Conservation (phyloP, 768 basidiomycete species). For the Tricholomella constricta region DNA sequence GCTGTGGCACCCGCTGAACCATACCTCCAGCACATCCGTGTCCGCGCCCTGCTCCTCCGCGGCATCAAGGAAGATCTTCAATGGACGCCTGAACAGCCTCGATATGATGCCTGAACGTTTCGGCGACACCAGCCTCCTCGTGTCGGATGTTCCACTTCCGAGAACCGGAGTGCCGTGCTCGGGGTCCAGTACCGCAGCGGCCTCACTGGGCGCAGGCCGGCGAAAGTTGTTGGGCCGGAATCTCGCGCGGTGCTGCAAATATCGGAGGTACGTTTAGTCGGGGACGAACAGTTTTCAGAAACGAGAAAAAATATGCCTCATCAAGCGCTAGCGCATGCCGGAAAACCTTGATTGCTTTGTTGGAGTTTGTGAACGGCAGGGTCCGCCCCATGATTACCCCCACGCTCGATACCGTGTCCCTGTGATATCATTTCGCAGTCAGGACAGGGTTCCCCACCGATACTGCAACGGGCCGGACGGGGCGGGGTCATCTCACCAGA, state of each 20-base stretch:
- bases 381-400: conserved; percentile 60
- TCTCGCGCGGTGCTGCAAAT: conserved; percentile 58
- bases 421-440: conserved; percentile 16
- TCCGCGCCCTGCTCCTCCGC: conserved; percentile 12
- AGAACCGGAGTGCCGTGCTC: conserved; percentile 23
- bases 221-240: conserved; percentile 69
- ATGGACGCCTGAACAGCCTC: conserved; percentile 5
- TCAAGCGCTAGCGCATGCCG: conserved; percentile 79
- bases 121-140: conserved; percentile 1
- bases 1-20: conserved; percentile 75
- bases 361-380: conserved; percentile 69
- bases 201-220: conserved; percentile 33
- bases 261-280: not conserved
- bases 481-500: conserved; percentile 72
- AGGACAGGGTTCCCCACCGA: too few species aligned
- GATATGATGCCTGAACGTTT: conserved; percentile 6
- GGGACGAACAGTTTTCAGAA: not conserved
- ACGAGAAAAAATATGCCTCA: conserved; percentile 50
- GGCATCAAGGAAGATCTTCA: conserved; percentile 1
- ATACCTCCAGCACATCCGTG: conserved; percentile 71
- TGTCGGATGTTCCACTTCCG: conserved; percentile 2
- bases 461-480: too few species aligned
- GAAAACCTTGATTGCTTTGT: conserved; percentile 66
- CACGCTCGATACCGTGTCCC: conserved; percentile 83
- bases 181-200: conserved; percentile 26